These are phyloP conservation scores for Blastobotrys indianensis DNA, from an alignment of 1,139 yeast species.

Conservation along the genomic window DNA sequence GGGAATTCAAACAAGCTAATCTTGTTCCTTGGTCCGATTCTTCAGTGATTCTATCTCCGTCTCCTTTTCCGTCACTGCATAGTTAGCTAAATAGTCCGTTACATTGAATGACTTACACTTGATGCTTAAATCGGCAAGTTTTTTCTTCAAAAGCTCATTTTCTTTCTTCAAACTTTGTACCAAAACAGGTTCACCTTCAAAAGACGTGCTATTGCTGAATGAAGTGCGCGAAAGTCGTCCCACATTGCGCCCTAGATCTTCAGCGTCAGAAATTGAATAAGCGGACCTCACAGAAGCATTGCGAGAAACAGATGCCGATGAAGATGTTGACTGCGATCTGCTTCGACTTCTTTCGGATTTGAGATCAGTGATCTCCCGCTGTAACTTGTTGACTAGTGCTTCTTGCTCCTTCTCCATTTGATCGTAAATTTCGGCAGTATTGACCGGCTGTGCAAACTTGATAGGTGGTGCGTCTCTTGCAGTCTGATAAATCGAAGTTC, in stretches of 20 bases:
- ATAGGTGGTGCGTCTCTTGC: background rate
- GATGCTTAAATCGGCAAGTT: conserved; percentile 30
- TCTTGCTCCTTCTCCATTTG: conserved; percentile 35
- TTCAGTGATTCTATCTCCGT: conserved; percentile 25
- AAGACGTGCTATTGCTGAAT: conserved; percentile 13
- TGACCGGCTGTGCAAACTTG: conserved; percentile 8
- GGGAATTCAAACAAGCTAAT: no score
- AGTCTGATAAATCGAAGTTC: conserved; percentile 8
- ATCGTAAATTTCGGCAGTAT: conserved; percentile 25
- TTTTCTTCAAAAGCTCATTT: conserved; percentile 30
- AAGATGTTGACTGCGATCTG: conserved; percentile 30
- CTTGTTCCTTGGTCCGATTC: no score
- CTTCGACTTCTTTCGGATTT: conserved; percentile 28
- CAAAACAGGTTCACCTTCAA: conserved; percentile 4
- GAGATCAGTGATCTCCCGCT: conserved; percentile 31
- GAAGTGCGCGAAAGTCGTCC: conserved; percentile 19
- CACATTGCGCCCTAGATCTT: conserved; percentile 15
- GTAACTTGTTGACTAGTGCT: conserved; percentile 35
- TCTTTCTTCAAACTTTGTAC: conserved; percentile 24
- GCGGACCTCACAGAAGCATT: conserved; percentile 28
- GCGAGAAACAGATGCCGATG: conserved; percentile 27
- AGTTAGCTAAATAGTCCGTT: conserved; percentile 1
- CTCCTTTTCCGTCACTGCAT: conserved; percentile 27
- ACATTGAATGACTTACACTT: conserved; percentile 22
- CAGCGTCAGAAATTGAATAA: conserved; percentile 24